These are phyloP conservation scores for Penicillium expansum DNA, from an alignment of 2,329 filamentous ascomycete species.

Conservation along the genomic window DNA sequence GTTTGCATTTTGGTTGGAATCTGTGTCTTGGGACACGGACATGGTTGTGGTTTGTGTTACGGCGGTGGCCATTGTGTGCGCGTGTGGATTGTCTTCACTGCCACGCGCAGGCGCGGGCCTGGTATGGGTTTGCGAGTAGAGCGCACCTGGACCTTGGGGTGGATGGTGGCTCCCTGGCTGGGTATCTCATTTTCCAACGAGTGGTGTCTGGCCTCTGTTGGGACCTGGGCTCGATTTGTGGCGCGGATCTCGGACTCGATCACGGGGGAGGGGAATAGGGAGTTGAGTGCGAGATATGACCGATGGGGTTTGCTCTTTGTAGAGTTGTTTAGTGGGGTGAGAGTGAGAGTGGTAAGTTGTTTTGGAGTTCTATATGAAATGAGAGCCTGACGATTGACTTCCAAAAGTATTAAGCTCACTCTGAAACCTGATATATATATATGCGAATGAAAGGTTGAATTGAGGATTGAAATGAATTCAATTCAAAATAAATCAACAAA, in stretches of 20 bases:
- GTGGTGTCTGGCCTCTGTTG: slow-evolving; percentile 7
- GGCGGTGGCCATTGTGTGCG: slow-evolving; percentile 3
- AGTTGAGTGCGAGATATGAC: neutral
- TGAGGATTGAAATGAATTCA: neutral
- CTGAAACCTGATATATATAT: neutral
- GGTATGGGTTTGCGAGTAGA: slow-evolving; percentile 12
- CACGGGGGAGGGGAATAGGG: neutral
- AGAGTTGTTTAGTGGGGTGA: neutral
- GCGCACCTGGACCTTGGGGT: slow-evolving; percentile 27
- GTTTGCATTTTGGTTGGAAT: slow-evolving; percentile 1
- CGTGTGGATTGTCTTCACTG: slow-evolving; percentile 20
- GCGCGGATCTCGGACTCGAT: neutral
- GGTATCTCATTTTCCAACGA: slow-evolving; percentile 36
- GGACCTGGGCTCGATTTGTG: slow-evolving; percentile 3
- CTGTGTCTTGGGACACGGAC: neutral
- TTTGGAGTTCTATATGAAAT: neutral
- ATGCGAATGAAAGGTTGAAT: neutral
- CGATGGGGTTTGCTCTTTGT: neutral
- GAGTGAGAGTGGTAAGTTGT: neutral
- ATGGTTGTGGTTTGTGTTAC: slow-evolving; percentile 19
- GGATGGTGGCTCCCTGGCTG: slow-evolving; percentile 24
- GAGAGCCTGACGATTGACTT: neutral
- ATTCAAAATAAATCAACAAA: neutral
- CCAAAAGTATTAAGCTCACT: neutral
- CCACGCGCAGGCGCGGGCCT: slow-evolving; percentile 13